A percentile compares a stretch with the other conserved stretches of the same genome.
These are phyloP conservation scores for Curvularia sp. DNA, from an alignment of 2,329 filamentous ascomycete species.

Conservation along the genomic window DNA sequence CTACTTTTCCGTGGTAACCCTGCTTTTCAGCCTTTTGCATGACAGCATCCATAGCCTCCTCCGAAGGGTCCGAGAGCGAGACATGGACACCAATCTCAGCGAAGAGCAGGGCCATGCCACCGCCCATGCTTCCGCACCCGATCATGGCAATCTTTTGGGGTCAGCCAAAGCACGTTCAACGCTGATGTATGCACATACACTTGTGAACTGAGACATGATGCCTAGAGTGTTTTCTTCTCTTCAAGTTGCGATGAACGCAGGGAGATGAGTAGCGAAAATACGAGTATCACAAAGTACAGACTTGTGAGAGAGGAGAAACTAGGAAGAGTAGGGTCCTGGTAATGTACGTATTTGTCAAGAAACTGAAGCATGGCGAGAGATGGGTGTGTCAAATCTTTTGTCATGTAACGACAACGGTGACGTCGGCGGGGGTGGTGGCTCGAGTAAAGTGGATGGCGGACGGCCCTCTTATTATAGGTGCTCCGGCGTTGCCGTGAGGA, in stretches of 20 bases:
- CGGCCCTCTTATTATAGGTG: conserved; percentile 5
- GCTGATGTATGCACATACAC: conserved; percentile 24
- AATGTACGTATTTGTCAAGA: conserved; percentile 39
- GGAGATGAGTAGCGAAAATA: conserved; percentile 35
- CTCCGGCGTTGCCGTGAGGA: conserved; percentile 5
- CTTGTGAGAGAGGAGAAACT: conserved; percentile 40
- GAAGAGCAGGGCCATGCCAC: conserved; percentile 64
- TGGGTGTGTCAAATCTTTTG: conserved; percentile 6
- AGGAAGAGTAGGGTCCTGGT: conserved; percentile 42
- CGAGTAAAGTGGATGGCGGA: conserved; percentile 3
- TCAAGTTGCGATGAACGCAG: conserved; percentile 29
- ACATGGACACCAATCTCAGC: conserved; percentile 64
- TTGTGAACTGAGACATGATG: conserved; percentile 34
- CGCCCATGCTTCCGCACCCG: conserved; percentile 67
- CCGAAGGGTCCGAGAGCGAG: conserved; percentile 62
- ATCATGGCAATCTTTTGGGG: conserved; percentile 62
- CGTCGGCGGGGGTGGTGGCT: conserved; percentile 25
- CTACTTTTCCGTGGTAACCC: conserved; percentile 48
- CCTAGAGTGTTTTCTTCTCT: conserved; percentile 16
- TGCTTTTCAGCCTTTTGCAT: conserved; percentile 52
- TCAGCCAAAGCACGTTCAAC: conserved; percentile 4
- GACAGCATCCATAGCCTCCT: conserved; percentile 57
- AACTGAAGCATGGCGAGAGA: conserved; percentile 34
- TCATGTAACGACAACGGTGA: conserved; percentile 18
- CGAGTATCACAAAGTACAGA: conserved; percentile 39